phyloP scores from a whole-genome alignment of 352 stramenopile genomes.

The Phytopythium helicoides region DNA sequence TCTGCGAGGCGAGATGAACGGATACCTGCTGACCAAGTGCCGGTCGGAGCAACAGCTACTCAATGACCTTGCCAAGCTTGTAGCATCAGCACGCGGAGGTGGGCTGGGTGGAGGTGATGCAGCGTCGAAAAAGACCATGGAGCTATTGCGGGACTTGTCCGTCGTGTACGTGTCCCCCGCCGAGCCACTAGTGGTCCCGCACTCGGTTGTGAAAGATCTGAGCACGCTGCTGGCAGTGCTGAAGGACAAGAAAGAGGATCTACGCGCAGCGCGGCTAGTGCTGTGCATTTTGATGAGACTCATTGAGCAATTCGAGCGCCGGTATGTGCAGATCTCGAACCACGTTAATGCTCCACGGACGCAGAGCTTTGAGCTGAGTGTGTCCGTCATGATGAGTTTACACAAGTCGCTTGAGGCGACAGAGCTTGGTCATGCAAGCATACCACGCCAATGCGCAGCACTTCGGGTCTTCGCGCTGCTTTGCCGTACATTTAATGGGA shows the following conservation, averaged over 20 bases:
- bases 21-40: conserved; percentile 56
- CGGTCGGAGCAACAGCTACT: conserved; percentile 82
- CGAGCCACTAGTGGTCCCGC: conserved; percentile 38
- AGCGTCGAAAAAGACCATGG: conserved; percentile 65
- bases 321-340: conserved; percentile 12
- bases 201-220: conserved; percentile 70
- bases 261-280: conserved; percentile 58
- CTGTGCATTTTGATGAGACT: conserved; percentile 61
- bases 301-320: conserved; percentile 61
- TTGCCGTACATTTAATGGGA: conserved; percentile 36
- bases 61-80: conserved; percentile 71
- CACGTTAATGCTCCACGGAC: conserved; percentile 16
- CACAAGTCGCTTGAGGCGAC: conserved; percentile 47
- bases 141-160: conserved; percentile 64
- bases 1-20: conserved; percentile 45
- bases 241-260: conserved; percentile 78
- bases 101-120: conserved; percentile 49
- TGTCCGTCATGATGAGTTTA: conserved; percentile 39
- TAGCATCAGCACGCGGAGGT: neutral
- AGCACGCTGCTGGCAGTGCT: conserved; percentile 58
- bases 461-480: conserved; percentile 66
- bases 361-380: conserved; percentile 46
- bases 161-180: conserved; percentile 71
- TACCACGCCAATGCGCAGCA: conserved; percentile 42
- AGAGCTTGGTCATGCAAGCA: conserved; percentile 43